Evolutionary conservation across 2,329 filamentous ascomycete genomes (phyloP).

Genomic region (Diaporthe sp.): DNA sequence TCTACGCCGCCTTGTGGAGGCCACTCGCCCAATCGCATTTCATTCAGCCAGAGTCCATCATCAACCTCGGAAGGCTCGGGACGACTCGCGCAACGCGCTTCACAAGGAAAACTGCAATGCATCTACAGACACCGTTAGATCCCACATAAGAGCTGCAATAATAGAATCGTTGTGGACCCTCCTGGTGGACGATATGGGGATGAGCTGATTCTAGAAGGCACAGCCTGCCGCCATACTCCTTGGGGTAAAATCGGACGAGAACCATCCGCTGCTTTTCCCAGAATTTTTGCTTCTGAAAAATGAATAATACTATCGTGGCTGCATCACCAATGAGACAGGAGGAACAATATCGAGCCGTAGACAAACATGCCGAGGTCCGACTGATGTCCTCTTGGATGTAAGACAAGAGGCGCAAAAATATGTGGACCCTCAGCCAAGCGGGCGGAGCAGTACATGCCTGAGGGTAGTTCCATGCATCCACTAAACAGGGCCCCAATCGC

Average conservation of each 20-base stretch:
- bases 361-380: neutral
- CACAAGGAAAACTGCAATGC: neutral
- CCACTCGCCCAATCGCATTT: neutral
- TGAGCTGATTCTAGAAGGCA: neutral
- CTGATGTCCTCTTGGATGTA: neutral
- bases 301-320: neutral
- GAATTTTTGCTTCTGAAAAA: neutral
- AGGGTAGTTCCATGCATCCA: neutral
- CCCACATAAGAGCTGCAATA: neutral
- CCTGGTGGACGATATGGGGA: neutral
- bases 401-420: neutral
- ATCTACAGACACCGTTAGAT: neutral
- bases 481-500: slow-evolving; percentile 21
- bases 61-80: neutral
- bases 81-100: neutral
- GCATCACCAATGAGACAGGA: neutral
- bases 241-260: neutral
- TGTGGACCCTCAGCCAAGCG: slow-evolving; percentile 7
- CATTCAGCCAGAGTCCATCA: neutral
- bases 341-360: neutral
- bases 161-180: neutral
- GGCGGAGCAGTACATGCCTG: slow-evolving; percentile 6
- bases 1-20: no score
- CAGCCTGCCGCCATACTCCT: slow-evolving; percentile 1
- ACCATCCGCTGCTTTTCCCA: neutral